Conservation (phyloP, 2,329 filamentous ascomycete genomes). For the Penicillium sp. region DNA sequence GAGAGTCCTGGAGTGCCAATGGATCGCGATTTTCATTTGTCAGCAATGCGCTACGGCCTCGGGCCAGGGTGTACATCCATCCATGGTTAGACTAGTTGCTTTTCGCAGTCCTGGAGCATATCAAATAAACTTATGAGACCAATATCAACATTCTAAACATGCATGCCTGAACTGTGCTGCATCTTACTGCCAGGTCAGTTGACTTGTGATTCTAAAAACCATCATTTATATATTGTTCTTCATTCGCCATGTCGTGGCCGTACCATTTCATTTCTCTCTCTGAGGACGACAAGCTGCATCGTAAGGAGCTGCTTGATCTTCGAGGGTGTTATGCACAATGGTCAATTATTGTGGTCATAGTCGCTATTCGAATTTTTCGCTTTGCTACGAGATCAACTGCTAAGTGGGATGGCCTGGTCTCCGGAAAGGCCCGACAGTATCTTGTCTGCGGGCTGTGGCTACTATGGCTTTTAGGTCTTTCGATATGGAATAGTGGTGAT, state of each 20-base stretch:
- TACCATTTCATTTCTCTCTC: conserved; percentile 55
- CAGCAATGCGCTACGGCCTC: conserved; percentile 5
- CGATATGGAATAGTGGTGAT: conserved; percentile 51
- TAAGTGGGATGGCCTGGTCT: conserved; percentile 47
- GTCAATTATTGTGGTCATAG: conserved; percentile 48
- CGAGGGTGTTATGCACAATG: conserved; percentile 57
- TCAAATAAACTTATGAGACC: not conserved
- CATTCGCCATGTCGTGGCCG: conserved; percentile 34
- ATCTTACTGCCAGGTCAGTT: not conserved
- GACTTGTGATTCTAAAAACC: not conserved
- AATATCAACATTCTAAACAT: not conserved
- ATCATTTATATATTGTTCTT: not conserved
- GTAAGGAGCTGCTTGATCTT: conserved; percentile 53
- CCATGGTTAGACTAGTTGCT: not conserved
- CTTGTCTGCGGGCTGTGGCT: conserved; percentile 50
- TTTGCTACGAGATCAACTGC: conserved; percentile 18
- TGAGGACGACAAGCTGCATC: conserved; percentile 48
- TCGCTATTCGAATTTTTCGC: conserved; percentile 38
- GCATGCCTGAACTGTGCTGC: not conserved
- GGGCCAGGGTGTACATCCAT: too few species aligned
- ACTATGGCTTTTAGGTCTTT: conserved; percentile 52
- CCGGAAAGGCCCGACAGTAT: conserved; percentile 48
- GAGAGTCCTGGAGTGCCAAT: not conserved
- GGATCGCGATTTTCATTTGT: conserved; percentile 13
- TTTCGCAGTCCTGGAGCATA: not conserved